A percentile compares a stretch with the other conserved stretches of the same genome.
Conservation (phyloP, 108 stramenopile genomes). For the Conticribra guillardii region DNA sequence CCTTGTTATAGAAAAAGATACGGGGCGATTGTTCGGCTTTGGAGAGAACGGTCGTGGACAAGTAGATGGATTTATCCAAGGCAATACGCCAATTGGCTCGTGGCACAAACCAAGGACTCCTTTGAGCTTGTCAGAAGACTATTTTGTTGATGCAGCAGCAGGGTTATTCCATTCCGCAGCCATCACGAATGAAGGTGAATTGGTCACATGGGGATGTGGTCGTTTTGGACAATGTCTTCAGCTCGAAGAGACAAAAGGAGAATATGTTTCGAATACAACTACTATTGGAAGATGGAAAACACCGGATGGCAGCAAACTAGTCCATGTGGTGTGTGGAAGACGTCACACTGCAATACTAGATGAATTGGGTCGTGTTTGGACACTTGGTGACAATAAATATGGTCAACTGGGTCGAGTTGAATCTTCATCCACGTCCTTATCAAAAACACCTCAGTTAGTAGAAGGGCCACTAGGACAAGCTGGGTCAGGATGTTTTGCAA, state of each 20-base stretch:
- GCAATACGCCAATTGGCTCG: conserved; percentile 5
- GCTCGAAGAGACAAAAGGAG: conserved; percentile 1
- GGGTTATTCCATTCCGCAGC: conserved; percentile 87
- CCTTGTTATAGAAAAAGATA: conserved; percentile 70
- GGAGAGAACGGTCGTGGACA: conserved; percentile 80
- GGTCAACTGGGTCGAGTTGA: conserved; percentile 71
- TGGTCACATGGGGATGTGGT: conserved; percentile 80
- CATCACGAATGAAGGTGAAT: conserved; percentile 62
- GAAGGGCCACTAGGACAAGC: conserved; percentile 44
- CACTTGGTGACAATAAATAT: conserved; percentile 84
- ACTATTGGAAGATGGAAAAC: conserved; percentile 71
- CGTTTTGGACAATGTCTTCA: conserved; percentile 65
- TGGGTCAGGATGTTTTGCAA: conserved; percentile 47
- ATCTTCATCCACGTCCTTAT: neutral
- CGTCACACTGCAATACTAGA: conserved; percentile 75
- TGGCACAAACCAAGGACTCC: conserved; percentile 22
- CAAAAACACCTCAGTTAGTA: conserved; percentile 37
- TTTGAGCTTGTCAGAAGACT: conserved; percentile 18
- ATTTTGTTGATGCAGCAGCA: conserved; percentile 59
- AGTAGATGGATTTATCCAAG: conserved; percentile 24
- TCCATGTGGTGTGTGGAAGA: conserved; percentile 73
- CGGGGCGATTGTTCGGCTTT: conserved; percentile 60
- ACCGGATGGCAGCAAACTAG: conserved; percentile 55
- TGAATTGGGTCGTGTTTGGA: conserved; percentile 73
- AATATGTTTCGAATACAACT: neutral